These are phyloP conservation scores for Chaetomium cochliodes DNA, from an alignment of 495 filamentous ascomycete genomes.

Conservation along the genomic window DNA sequence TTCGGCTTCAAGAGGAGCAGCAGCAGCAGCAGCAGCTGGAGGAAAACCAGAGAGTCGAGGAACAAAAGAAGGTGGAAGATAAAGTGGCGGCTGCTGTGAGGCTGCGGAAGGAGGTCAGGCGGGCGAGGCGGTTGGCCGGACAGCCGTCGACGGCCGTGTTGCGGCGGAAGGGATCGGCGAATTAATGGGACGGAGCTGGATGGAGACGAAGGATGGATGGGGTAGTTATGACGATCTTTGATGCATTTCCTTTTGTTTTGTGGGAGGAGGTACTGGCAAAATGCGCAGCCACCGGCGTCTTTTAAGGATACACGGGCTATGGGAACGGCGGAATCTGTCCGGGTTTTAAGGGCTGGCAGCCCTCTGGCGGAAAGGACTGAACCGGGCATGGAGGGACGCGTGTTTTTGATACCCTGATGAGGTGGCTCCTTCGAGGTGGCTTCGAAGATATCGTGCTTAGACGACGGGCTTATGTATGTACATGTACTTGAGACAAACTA, in stretches of 20 bases:
- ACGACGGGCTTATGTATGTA: not conserved
- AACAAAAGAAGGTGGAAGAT: slow-evolving; percentile 26
- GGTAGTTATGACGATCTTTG: not conserved
- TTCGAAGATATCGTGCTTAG: not conserved
- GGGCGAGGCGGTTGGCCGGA: slow-evolving; percentile 15
- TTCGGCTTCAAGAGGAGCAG: not conserved
- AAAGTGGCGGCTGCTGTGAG: slow-evolving; percentile 30
- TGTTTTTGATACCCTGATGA: slow-evolving; percentile 19
- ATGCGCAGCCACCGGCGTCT: not conserved
- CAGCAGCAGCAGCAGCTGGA: slow-evolving; percentile 5
- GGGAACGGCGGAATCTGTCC: not conserved
- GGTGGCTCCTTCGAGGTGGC: slow-evolving; percentile 2
- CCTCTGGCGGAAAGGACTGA: not conserved
- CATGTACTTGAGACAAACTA: not conserved
- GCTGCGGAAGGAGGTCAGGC: slow-evolving; percentile 38
- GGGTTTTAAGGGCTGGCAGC: not conserved
- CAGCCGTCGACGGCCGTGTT: not conserved
- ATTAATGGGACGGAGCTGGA: not conserved
- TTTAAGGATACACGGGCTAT: not conserved
- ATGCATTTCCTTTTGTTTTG: not conserved
- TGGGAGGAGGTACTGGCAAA: not conserved
- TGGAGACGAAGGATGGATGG: not conserved
- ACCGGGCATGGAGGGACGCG: not conserved
- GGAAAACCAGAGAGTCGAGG: not conserved
- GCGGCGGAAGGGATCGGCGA: slow-evolving; percentile 9